phyloP scores from a whole-genome alignment of 2,329 filamentous ascomycete genomes.

The Hymenoscyphus linearis region DNA sequence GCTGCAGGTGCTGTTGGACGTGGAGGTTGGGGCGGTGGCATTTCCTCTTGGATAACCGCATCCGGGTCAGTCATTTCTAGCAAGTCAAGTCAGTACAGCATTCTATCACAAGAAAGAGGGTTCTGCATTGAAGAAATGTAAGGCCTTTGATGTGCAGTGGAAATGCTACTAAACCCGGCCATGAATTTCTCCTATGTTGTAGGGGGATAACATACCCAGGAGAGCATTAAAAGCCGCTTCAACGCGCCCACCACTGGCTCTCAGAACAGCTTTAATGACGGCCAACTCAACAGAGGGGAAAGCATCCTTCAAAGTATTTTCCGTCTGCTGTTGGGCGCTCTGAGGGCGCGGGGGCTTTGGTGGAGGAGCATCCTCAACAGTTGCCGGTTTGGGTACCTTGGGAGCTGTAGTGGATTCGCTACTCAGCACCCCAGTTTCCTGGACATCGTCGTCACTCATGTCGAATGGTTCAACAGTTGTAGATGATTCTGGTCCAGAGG shows the following conservation, averaged over 20 bases:
- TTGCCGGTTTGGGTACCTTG: constrained; percentile 35
- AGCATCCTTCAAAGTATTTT: constrained; percentile 84
- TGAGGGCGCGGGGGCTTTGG: constrained; percentile 81
- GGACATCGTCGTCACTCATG: constrained; percentile 65
- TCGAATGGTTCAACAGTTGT: constrained; percentile 61
- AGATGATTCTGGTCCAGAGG: constrained; percentile 53
- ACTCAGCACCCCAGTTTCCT: constrained; percentile 50
- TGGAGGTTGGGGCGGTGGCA: constrained; percentile 75
- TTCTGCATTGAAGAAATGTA: too few relatives aligned
- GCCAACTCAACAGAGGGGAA: constrained; percentile 77
- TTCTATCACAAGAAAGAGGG: background rate
- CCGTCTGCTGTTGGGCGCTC: constrained; percentile 77
- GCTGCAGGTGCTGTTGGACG: constrained; percentile 60
- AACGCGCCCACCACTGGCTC: constrained; percentile 78
- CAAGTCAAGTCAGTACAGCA: constrained; percentile 8
- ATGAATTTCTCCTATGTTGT: too few relatives aligned
- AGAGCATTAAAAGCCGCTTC: constrained; percentile 95
- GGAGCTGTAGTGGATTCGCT: constrained; percentile 40
- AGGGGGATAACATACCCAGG: constrained; percentile 53
- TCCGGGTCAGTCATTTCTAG: constrained; percentile 76
- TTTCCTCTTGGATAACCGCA: constrained; percentile 50
- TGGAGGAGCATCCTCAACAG: constrained; percentile 48
- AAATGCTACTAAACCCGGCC: too few relatives aligned
- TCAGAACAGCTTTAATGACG: constrained; percentile 82
- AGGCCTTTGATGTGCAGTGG: too few relatives aligned